phyloP scores from a whole-genome alignment of 192 early-diverging fungal genomes.

The Paraglomus brasilianum region DNA sequence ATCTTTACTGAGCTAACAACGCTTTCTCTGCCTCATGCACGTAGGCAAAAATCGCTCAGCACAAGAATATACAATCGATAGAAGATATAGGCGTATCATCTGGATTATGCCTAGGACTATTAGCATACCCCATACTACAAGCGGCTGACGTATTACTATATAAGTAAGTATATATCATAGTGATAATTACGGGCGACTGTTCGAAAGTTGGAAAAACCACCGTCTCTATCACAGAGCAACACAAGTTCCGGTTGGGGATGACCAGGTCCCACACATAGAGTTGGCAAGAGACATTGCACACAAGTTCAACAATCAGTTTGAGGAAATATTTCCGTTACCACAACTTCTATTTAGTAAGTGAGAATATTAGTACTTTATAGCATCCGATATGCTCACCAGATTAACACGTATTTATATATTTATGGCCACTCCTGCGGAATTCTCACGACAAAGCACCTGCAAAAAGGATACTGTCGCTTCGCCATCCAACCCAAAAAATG shows the following conservation, averaged over 20 bases:
- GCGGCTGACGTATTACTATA: conserved; percentile 92
- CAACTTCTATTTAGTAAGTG: conserved; percentile 59
- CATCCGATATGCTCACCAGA: background rate
- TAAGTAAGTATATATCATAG: conserved; percentile 45
- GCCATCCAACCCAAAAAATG: conserved; percentile 79
- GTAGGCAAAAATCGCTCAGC: conserved; percentile 46
- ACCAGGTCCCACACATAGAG: conserved; percentile 91
- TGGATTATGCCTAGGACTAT: conserved; percentile 70
- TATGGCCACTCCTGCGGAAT: background rate
- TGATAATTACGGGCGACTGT: background rate
- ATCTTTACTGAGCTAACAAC: background rate
- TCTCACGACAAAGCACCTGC: conserved; percentile 36
- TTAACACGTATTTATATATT: background rate
- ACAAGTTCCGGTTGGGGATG: conserved; percentile 89
- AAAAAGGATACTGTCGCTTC: conserved; percentile 84
- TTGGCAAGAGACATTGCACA: conserved; percentile 75
- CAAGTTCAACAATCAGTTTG: conserved; percentile 74
- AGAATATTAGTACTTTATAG: background rate
- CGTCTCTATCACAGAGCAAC: conserved; percentile 50
- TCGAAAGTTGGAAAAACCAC: background rate
- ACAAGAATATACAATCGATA: conserved; percentile 41
- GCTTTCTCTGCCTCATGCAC: background rate
- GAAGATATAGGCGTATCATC: conserved; percentile 44
- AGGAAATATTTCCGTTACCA: conserved; percentile 69
- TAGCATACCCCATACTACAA: conserved; percentile 90